Base-by-base conservation (phyloP, 306 rosid species). In the Dicorynia guianensis region DNA sequence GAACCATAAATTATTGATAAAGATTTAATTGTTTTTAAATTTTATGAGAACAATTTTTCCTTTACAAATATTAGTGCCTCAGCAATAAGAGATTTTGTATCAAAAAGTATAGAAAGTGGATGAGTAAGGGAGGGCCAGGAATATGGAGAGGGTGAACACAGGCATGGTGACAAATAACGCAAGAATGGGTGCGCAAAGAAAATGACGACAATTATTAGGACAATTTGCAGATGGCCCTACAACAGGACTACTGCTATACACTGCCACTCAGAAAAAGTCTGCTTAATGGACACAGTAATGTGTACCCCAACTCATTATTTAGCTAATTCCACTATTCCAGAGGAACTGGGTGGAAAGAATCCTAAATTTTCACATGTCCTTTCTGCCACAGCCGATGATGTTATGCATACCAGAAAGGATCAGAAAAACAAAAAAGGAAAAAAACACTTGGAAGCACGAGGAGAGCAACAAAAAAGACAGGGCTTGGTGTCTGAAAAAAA, bases 121-220 rank as follows among this genome's bases (percentile, higher is more conserved):
- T 30, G 34, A 14, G 11, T 0, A 50, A 50, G 40, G 17, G 30
- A 8, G 43, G n/a, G 48, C 75, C 44, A 65, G 2, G 3, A 11
- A 40, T 5, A 43, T 75, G 17, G 14, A 19, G 47, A 63, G 75
- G 65, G 56, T 73, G 79, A 84, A 85, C 81, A 78, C 49, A 72
- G 58, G 72, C 69, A 80, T 55, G 76, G 69, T 71, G 74, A 74
- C 75, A 81, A 55, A 66, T 75, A 63, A 70, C 85, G 84, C 84
- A 76, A 78, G 43, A 71, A 78, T 30, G 80, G 81, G 91, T 86
- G 86, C 72, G 79, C 55, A 48, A 39, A 76, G 46, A 70, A 1
- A 8, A 8, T 30, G 70, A 44, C 34, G 66, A 64, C 80, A 80
- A 5, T 34, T 67, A 75, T 44, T 39, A 67, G 71, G 81, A 76